Evolutionary conservation across 768 basidiomycete genomes (phyloP).

Genomic region (Infundibulicybe gibba): DNA sequence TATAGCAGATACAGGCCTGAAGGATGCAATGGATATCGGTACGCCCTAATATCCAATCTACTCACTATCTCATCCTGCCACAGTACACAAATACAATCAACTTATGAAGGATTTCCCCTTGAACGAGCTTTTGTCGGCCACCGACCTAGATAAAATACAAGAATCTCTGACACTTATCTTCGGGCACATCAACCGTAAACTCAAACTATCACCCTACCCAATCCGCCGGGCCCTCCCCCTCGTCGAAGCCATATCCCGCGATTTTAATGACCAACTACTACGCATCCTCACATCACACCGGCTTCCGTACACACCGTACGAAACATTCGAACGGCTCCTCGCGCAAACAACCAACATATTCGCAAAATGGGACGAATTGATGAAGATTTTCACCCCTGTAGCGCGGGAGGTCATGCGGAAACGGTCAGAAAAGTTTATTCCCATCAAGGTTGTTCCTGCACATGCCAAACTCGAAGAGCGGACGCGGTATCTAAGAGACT

Average conservation of each 20-base stretch:
- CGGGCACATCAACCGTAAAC: conserved; percentile 91
- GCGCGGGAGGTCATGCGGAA: conserved; percentile 91
- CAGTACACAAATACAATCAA: conserved; percentile 97
- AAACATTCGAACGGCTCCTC: conserved; percentile 88
- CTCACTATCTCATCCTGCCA: not conserved
- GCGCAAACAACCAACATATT: conserved; percentile 74
- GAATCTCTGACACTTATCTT: conserved; percentile 88
- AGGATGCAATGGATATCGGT: conserved; percentile 90
- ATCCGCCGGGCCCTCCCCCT: conserved; percentile 94
- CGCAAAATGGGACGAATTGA: conserved; percentile 82
- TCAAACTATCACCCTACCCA: conserved; percentile 94
- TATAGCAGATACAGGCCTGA: conserved; percentile 95
- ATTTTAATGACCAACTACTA: conserved; percentile 94
- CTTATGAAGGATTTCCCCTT: conserved; percentile 99
- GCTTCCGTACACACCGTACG: conserved; percentile 90
- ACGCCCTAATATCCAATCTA: conserved; percentile 15
- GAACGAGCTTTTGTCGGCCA: conserved; percentile 94
- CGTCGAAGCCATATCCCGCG: conserved; percentile 96
- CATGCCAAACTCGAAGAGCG: conserved; percentile 92
- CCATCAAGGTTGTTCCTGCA: conserved; percentile 90
- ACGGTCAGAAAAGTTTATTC: conserved; percentile 89
- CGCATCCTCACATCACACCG: conserved; percentile 89
- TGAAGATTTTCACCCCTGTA: conserved; percentile 91
- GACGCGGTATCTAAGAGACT: conserved; percentile 80
- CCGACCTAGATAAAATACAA: conserved; percentile 93